Evolutionary conservation across 73 alveolate species (phyloP).

Genomic region (Effrenium voratum): DNA sequence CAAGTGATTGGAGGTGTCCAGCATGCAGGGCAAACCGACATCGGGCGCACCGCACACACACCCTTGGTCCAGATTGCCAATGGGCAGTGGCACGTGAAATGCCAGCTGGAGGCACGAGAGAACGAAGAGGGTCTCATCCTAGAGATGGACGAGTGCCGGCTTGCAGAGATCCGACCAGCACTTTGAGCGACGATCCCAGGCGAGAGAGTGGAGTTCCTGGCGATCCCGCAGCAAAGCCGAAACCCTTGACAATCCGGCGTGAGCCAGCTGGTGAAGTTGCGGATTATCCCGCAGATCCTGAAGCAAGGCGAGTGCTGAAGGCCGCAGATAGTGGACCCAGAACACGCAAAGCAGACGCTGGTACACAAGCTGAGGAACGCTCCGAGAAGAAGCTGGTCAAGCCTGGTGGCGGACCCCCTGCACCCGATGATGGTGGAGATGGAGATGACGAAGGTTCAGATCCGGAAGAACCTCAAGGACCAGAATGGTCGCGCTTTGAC

Average conservation of each 20-base stretch:
- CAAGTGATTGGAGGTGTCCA: neutral
- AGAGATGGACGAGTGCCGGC: constrained; percentile 47
- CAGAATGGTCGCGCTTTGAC: constrained; percentile 38
- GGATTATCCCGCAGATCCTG: neutral
- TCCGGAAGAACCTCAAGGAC: neutral
- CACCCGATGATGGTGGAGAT: neutral
- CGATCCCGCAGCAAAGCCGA: neutral
- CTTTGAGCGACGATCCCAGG: neutral
- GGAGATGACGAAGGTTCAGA: neutral
- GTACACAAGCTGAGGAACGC: neutral
- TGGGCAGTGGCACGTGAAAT: neutral
- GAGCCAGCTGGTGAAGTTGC: neutral
- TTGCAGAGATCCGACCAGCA: neutral
- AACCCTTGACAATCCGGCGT: neutral
- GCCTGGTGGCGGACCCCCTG: no score
- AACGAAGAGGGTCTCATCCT: neutral
- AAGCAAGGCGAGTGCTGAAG: neutral
- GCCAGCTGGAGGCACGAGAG: neutral
- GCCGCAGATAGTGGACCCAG: neutral
- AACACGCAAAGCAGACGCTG: neutral
- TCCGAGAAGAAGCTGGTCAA: no score
- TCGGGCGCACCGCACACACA: constrained; percentile 6
- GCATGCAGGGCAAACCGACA: neutral
- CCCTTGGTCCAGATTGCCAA: neutral
- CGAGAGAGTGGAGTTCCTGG: neutral